A percentile compares a stretch with the other conserved stretches of the same genome.
Evolutionary conservation across 192 early-diverging fungal genomes (phyloP).

Genomic region (Umbelopsis ramanniana): DNA sequence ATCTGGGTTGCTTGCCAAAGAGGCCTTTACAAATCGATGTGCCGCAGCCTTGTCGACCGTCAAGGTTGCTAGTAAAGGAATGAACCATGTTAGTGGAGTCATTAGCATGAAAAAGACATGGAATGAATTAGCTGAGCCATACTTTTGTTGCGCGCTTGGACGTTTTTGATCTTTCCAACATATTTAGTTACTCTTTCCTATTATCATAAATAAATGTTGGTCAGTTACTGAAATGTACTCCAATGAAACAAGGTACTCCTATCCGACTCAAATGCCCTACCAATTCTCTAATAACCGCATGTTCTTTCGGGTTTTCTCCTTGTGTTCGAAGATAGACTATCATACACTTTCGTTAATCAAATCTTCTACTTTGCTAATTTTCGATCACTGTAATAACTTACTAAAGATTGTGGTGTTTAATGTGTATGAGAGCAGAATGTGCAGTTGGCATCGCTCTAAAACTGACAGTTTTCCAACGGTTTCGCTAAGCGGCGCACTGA

Average conservation of each 20-base stretch:
- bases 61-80: slow-evolving; percentile 25
- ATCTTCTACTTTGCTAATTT: not conserved
- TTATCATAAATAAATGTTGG: not conserved
- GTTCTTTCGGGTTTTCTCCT: slow-evolving; percentile 37
- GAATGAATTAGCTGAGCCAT: slow-evolving; percentile 15
- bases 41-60: slow-evolving; percentile 37
- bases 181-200: slow-evolving; percentile 37
- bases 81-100: not conserved
- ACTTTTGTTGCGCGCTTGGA: slow-evolving; percentile 22
- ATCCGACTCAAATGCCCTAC: not conserved
- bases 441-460: slow-evolving; percentile 36
- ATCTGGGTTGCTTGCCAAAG: slow-evolving; percentile 11
- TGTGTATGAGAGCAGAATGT: slow-evolving; percentile 37
- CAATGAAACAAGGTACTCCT: not conserved
- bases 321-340: slow-evolving; percentile 39
- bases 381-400: slow-evolving; percentile 4
- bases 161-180: slow-evolving; percentile 36
- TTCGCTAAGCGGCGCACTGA: slow-evolving; percentile 28
- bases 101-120: not conserved
- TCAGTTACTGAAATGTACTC: not conserved
- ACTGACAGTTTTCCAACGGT: slow-evolving; percentile 28
- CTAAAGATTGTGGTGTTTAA: slow-evolving; percentile 40
- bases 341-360: not conserved
- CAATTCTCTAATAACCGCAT: slow-evolving; percentile 37
- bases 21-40: slow-evolving; percentile 32